Evolutionary conservation across 2,329 filamentous ascomycete genomes (phyloP).

Genomic region (Fusarium pininemorale): DNA sequence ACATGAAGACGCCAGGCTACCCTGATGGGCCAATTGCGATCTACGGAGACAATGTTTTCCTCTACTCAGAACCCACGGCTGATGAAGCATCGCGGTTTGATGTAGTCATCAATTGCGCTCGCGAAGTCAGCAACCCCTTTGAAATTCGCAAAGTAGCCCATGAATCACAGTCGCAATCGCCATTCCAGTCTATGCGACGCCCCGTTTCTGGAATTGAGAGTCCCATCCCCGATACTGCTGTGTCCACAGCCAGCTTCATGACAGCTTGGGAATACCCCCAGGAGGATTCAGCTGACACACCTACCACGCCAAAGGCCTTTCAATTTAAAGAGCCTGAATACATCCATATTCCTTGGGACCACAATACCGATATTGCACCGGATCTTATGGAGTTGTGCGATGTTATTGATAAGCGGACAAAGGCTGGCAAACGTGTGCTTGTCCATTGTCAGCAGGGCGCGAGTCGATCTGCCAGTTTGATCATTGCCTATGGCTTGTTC

Average conservation of each 20-base stretch:
- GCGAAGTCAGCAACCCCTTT: conserved; percentile 83
- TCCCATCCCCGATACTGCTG: conserved; percentile 61
- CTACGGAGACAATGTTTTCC: conserved; percentile 78
- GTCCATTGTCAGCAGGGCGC: conserved; percentile 89
- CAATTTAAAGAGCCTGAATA: conserved; percentile 74
- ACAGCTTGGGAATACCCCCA: conserved; percentile 68
- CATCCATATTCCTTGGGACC: conserved; percentile 87
- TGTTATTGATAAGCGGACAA: conserved; percentile 76
- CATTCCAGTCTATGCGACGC: conserved; percentile 43
- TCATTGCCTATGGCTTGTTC: conserved; percentile 86
- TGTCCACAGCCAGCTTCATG: conserved; percentile 65
- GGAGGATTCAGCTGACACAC: conserved; percentile 55
- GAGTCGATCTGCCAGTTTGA: conserved; percentile 84
- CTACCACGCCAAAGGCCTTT: conserved; percentile 64
- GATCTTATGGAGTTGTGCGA: conserved; percentile 81
- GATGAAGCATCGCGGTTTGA: conserved; percentile 82
- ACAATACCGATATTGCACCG: conserved; percentile 85
- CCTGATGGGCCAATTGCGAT: conserved; percentile 85
- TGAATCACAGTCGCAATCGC: conserved; percentile 44
- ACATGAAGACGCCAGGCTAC: conserved; percentile 83
- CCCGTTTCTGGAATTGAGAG: conserved; percentile 52
- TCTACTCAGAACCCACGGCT: conserved; percentile 82
- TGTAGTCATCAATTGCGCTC: conserved; percentile 84
- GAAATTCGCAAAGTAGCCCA: conserved; percentile 44
- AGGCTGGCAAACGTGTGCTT: conserved; percentile 79